phyloP scores from a whole-genome alignment of 805 yeast species.

The Metschnikowia baotianmanensis region DNA sequence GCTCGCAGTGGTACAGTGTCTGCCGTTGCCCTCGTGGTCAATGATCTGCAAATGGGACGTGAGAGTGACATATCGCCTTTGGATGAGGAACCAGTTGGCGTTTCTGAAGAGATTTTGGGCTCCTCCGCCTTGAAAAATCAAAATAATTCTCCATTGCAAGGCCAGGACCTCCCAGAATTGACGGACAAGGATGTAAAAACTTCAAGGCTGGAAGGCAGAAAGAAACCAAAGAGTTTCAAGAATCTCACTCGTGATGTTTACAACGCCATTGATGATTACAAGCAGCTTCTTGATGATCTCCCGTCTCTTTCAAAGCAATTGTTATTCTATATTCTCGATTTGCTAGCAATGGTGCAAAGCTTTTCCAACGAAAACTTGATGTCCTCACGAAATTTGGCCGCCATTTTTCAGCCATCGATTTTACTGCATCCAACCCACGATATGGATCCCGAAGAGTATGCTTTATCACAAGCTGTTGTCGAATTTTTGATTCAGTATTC shows the following conservation, averaged over 20 bases:
- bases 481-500: constrained; percentile 88
- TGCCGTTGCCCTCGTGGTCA: background rate
- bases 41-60: background rate
- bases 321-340: constrained; percentile 80
- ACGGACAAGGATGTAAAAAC: background rate
- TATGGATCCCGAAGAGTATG: constrained; percentile 89
- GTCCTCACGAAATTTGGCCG: constrained; percentile 92
- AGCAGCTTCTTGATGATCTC: constrained; percentile 59
- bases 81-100: background rate
- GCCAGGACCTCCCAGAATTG: background rate
- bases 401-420: constrained; percentile 96
- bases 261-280: constrained; percentile 70
- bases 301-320: constrained; percentile 81
- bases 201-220: constrained; percentile 15
- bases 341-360: constrained; percentile 80
- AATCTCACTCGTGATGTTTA: constrained; percentile 62
- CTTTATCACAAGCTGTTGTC: constrained; percentile 77
- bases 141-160: background rate
- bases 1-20: background rate
- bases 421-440: constrained; percentile 91
- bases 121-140: background rate
- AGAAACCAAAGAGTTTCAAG: constrained; percentile 48
- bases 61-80: background rate
- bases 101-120: no score
- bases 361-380: constrained; percentile 76